phyloP scores from a whole-genome alignment of 148 eudicot genomes.

The Vaccinium darrowii region DNA sequence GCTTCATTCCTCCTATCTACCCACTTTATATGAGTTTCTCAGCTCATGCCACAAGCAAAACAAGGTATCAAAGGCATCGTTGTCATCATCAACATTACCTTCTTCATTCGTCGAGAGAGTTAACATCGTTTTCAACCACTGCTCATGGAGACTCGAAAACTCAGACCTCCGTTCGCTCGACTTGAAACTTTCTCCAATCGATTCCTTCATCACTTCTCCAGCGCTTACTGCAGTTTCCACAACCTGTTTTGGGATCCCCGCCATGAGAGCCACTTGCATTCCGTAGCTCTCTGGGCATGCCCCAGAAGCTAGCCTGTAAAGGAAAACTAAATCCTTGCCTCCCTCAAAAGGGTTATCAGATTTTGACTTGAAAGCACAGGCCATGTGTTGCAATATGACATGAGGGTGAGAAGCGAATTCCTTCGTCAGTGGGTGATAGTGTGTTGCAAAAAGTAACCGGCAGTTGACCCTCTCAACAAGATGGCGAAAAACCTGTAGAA shows the following conservation, averaged over 20 bases:
- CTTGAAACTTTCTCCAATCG: conserved; percentile 66
- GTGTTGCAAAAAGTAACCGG: conserved; percentile 90
- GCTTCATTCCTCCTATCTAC: neutral
- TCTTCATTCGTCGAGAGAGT: conserved; percentile 35
- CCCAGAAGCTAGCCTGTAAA: conserved; percentile 74
- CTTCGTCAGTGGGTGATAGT: conserved; percentile 94
- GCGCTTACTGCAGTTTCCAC: conserved; percentile 70
- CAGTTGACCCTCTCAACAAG: conserved; percentile 87
- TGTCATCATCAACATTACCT: conserved; percentile 43
- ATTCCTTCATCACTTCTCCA: conserved; percentile 63
- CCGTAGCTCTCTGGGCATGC: conserved; percentile 97
- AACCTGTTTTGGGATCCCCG: conserved; percentile 76
- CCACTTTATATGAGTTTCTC: conserved; percentile 36
- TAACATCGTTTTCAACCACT: conserved; percentile 62
- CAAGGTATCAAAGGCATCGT: conserved; percentile 64
- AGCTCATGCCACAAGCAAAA: conserved; percentile 92
- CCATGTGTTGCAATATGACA: conserved; percentile 85
- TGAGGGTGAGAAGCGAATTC: conserved; percentile 90
- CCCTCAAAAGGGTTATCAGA: conserved; percentile 23
- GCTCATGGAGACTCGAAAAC: conserved; percentile 85
- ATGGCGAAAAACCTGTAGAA: conserved; percentile 84
- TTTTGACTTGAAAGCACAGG: conserved; percentile 57
- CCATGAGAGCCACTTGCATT: conserved; percentile 92
- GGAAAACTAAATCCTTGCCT: conserved; percentile 61
- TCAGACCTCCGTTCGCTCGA: conserved; percentile 75